Base-by-base conservation (phyloP, 352 stramenopile genomes). In the Thalassiosira livingstoniorum region DNA sequence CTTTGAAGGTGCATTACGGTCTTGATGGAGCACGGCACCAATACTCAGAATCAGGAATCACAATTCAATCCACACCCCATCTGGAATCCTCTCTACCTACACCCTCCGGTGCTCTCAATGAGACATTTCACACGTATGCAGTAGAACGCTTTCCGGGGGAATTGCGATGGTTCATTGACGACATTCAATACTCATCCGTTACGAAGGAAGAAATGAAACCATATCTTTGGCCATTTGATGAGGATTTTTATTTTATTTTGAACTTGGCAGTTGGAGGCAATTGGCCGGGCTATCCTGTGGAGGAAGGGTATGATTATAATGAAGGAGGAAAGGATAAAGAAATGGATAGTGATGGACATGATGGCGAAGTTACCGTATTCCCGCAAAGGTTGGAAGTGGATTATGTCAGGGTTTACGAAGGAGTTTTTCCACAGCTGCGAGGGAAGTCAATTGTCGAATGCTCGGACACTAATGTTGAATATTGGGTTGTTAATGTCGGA, bases 341-440 rank as follows among this genome's bases (percentile, higher is more conserved):
- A n/a, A n/a, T n/a, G n/a, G 32, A 37, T n/a, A 37, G 25, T 23
- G 13, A 43, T 64, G 66, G 32, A 27, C 3, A 65, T 39, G 47
- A 58, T 58, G 21, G n/a, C n/a, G 47, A 83, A 58, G 35, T 34
- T 23, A 78, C 69, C 45, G 21, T 60, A 27, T 86, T 90, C 55
- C 80, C 80, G 31, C 58, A 82, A 37, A 37, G 3, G 42, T 67
- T 90, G 39, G 71, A 85, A 63, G 65, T 90, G n/a, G 84, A 90
- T 45, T 82, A 90, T 43, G 72, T 90, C 39, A 75, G 84, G 23
- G 75, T 90, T 34, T 88, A 88, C 68, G 66, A 88, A 75, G 61
- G 34, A 15, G 34, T 69, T 4, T 75, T 81, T 53, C 64, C 62
- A 18, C 34, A 63, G 21, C 31, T 81, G 25, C 10, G 53, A 27